phyloP scores from a whole-genome alignment of 495 filamentous ascomycete species.

The Podospora sp. region DNA sequence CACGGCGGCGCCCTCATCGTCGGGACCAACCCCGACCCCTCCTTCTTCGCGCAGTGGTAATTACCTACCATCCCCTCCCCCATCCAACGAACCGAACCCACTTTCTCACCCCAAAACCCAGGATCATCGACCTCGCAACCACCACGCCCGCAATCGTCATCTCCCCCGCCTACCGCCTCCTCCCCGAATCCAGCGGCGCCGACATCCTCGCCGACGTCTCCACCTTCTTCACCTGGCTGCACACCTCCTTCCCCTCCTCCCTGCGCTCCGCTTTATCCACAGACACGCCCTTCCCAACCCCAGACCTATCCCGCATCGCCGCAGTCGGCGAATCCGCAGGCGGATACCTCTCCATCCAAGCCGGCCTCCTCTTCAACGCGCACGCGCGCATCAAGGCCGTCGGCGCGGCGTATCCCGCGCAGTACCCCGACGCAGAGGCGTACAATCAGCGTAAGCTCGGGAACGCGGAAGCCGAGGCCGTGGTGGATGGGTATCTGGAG shows the following conservation, averaged over 20 bases:
- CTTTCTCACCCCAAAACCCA: neutral
- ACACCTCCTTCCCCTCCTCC: conserved; percentile 4
- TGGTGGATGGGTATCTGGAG: conserved; percentile 18
- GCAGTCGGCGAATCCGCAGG: conserved; percentile 41
- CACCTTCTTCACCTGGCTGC: conserved; percentile 56
- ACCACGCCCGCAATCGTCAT: conserved; percentile 31
- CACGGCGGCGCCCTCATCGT: conserved; percentile 28
- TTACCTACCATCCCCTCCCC: neutral
- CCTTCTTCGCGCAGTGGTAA: conserved; percentile 24
- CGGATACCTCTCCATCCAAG: conserved; percentile 43
- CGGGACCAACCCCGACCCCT: conserved; percentile 24
- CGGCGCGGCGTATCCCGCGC: conserved; percentile 22
- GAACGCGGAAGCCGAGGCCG: neutral
- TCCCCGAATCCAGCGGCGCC: conserved; percentile 51
- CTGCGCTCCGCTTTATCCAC: neutral
- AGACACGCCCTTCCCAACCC: conserved; percentile 4
- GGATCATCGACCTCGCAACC: conserved; percentile 21
- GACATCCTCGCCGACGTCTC: conserved; percentile 54
- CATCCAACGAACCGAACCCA: too few species aligned
- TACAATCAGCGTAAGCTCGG: neutral
- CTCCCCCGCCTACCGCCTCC: conserved; percentile 48
- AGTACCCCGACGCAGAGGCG: conserved; percentile 21
- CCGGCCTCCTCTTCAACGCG: conserved; percentile 27
- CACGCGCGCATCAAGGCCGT: conserved; percentile 19
- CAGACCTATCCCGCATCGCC: conserved; percentile 19